Base-by-base conservation (phyloP, 2,329 filamentous ascomycete species). In the Chalaropsis thielavioides region DNA sequence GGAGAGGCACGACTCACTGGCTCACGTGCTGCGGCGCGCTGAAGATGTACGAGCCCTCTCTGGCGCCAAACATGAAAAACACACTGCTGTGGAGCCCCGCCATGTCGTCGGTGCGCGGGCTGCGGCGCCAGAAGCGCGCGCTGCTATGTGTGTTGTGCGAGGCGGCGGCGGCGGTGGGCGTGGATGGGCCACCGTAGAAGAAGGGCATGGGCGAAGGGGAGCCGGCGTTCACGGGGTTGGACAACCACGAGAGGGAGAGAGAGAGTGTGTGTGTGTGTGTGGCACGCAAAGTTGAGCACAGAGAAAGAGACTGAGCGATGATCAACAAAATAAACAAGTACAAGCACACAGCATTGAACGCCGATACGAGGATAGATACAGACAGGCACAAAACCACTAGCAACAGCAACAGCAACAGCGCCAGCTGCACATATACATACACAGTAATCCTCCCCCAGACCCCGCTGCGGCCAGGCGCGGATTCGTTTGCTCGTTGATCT, bases 51-150 rank as follows among this genome's bases (percentile, higher is more conserved):
- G 64, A 63, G 10, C 64, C 64, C 5, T 41, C 49, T 7, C n/a
- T n/a, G 8, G 64, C 60, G 13, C 64, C 64, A 59, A 66, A 66
- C 49, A 66, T 62, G 35, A 66, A 66, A 27, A 62, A 66, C 4
- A 66, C 49, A 27, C 35, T 59, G 40, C 64, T 60, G 13, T 44
- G 41, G 10, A 59, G 22, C 7, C 44, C 35, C 13, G 43, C 46
- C 64, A 66, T 66, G 17, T 49, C 60, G n/a, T 41, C 19, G 8
- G 13, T 17, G 24, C 24, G 46, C 13, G 62, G 19, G 40, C 49
- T 13, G 15, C 62, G 62, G 35, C 24, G 35, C 40, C 49, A 56
- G 27, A 31, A 56, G 24, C 27, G 44, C 17, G 22, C 2, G 44
- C n/a, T n/a, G n/a, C n/a, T n/a, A n/a, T 46, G 44, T 46, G 44